A percentile compares a stretch with the other conserved stretches of the same genome.
These are phyloP conservation scores for Nevesoporus exiguus DNA, from an alignment of 768 basidiomycete genomes.

Conservation along the genomic window DNA sequence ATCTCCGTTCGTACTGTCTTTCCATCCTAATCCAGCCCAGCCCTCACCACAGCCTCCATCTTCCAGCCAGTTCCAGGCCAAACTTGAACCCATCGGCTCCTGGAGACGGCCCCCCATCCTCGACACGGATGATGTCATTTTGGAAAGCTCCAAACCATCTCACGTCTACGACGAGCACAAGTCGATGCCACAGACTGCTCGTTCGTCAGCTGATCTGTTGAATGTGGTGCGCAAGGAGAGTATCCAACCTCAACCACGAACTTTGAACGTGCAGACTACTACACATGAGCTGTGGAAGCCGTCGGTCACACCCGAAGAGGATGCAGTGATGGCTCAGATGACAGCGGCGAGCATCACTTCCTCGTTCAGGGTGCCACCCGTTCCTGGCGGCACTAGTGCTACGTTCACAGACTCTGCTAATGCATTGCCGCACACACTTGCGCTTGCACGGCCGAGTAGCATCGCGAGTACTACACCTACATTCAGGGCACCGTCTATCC, in stretches of 20 bases:
- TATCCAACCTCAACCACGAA: slow-evolving; percentile 33
- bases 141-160: too few species aligned
- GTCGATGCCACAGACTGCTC: too few species aligned
- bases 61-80: neutral
- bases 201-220: neutral
- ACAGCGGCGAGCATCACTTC: too few species aligned
- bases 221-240: slow-evolving; percentile 27
- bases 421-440: slow-evolving; percentile 41
- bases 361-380: too few species aligned
- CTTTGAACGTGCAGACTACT: slow-evolving; percentile 32
- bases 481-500: slow-evolving; percentile 39
- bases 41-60: neutral
- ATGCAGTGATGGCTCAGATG: too few species aligned
- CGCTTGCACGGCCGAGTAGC: slow-evolving; percentile 45
- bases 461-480: slow-evolving; percentile 49
- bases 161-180: too few species aligned
- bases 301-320: slow-evolving; percentile 43
- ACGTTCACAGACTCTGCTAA: too few species aligned
- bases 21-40: slow-evolving; percentile 4
- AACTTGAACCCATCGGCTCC: neutral
- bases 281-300: slow-evolving; percentile 52
- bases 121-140: too few species aligned
- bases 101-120: too few species aligned
- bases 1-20: neutral
- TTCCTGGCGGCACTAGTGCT: too few species aligned